Base-by-base conservation (phyloP, 768 basidiomycete genomes). In the Pholiota conissans region DNA sequence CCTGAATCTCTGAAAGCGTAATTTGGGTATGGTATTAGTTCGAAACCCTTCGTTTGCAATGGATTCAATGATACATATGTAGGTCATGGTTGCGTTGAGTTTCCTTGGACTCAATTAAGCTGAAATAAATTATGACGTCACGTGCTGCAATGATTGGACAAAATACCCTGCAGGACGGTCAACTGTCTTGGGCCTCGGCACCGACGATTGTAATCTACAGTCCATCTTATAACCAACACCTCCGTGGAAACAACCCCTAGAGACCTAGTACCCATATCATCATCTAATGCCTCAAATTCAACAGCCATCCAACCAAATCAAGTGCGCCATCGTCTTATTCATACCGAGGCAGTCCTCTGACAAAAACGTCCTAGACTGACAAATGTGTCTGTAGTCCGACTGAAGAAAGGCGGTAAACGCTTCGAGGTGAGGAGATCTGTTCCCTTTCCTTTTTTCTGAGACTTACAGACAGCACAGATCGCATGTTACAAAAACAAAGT, bases 401-500 rank as follows among this genome's bases (percentile, higher is more conserved):
- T 97, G 49, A 97, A 95, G 81, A 98, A 98, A 71, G 93, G 90
- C 46, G 97, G 97, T 39, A 98, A 98, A 74, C 87, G 97, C 49
- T 98, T 97, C 70, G 97, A 99, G 82, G 95, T 93, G 53, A 27
- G 42, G 5, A 64, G 4, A 55, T 20, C 46, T 39, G 53, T n/a
- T n/a, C n/a, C 37, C 13, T 28, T 58, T 14, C 35, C 32, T 32
- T 18, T 11, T 24, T 3, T 50, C 20, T n/a, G 18, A 32, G 52
- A 7, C 49, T 63, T 9, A 70, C 20, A 52, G 0, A 35, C 13
- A 18, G 24, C 28, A 10, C 53, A 81, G 96, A 91, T 99, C 66
- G 96, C 97, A 34, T 97, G 95, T 73, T 99, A 98, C 79, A 96
- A 98, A 80, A 99, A 99, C 75, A 98, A 98, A 74, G 97, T 99